phyloP scores from a whole-genome alignment of 106 monocot species.

The Apostasia ramifera region DNA sequence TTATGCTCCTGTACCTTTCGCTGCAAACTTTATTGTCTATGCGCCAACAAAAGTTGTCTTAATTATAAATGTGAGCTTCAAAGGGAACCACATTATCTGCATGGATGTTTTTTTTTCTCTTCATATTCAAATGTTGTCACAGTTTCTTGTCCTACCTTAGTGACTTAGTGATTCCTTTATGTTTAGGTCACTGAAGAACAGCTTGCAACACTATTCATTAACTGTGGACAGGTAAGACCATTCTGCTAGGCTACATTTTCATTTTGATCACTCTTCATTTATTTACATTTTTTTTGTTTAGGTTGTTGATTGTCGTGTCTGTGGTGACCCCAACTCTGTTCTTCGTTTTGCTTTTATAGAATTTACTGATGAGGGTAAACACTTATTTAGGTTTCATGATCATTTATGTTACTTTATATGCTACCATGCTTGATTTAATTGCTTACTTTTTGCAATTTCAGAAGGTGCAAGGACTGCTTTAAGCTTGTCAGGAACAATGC shows the following conservation, averaged over 20 bases:
- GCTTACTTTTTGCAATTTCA: conserved; percentile 5
- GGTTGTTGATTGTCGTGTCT: conserved; percentile 22
- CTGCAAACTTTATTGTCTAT: too few relatives aligned
- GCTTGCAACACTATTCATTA: conserved; percentile 17
- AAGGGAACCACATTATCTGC: too few relatives aligned
- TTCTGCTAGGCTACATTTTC: background rate
- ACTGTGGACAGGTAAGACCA: conserved; percentile 15
- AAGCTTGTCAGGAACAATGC: conserved; percentile 18
- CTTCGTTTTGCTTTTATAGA: conserved; percentile 25
- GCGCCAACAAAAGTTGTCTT: too few relatives aligned
- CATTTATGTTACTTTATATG: background rate
- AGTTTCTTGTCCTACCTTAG: too few relatives aligned
- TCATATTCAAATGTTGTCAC: too few relatives aligned
- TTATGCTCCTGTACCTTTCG: too few relatives aligned
- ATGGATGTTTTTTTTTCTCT: background rate
- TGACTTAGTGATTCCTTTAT: background rate
- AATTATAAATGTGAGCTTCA: too few relatives aligned
- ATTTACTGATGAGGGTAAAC: conserved; percentile 23
- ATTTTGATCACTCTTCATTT: background rate
- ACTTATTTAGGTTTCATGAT: background rate
- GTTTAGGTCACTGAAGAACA: conserved; percentile 18
- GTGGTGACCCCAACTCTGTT: conserved; percentile 20
- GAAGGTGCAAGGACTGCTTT: conserved; percentile 18
- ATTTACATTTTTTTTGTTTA: background rate
- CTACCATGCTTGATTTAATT: background rate